Base-by-base conservation (phyloP, 208 protist genomes). In the Novymonas esmeraldas region DNA sequence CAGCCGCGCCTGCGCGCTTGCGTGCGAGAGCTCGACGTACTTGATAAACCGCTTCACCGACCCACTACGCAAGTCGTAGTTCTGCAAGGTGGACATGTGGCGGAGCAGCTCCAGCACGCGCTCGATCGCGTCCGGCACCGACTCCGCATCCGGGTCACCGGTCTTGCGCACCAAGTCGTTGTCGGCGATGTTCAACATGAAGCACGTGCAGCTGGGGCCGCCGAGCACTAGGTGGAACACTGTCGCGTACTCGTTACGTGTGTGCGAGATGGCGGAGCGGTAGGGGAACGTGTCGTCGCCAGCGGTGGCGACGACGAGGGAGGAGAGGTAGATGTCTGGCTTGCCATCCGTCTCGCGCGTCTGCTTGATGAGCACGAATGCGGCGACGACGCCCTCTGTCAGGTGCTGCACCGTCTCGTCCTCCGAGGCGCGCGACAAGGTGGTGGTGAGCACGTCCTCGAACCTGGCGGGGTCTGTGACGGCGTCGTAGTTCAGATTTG, bases 31-130 rank as follows among this genome's bases (percentile, higher is more conserved):
- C 73, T 84, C 72, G 7, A 95, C 78, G 64, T 86, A 90, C 48
- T 76, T 76, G 34, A 92, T 78, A 70, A 95, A 95, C 41, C 89
- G 78, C 57, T 70, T 72, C 48, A 95, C 83, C 3, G 89, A 95
- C 3, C 85, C 89, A 61, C 77, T 91, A 58, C 89, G 78, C 38
- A 92, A 68, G 20, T 83, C 79, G 62, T 89, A 90, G 60, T 95
- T 95, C 64, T 84, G 72, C n/a, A 73, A 31, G 0, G 9, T 67
- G 0, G 78, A 61, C 73, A 95, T 85, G 36, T 70, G 70, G 38
- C 74, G 34, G 13, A 91, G 85, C 26, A 90, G 52, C 4, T 39
- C 51, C 18, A 92, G 65, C 26, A 85, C 60, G 6, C 62, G 70
- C 31, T 75, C 63, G 13, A 92, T 71, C n/a, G 65, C 66, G 33